phyloP scores from a whole-genome alignment of 202 grass and related monocot species.

The Setaria italica region DNA sequence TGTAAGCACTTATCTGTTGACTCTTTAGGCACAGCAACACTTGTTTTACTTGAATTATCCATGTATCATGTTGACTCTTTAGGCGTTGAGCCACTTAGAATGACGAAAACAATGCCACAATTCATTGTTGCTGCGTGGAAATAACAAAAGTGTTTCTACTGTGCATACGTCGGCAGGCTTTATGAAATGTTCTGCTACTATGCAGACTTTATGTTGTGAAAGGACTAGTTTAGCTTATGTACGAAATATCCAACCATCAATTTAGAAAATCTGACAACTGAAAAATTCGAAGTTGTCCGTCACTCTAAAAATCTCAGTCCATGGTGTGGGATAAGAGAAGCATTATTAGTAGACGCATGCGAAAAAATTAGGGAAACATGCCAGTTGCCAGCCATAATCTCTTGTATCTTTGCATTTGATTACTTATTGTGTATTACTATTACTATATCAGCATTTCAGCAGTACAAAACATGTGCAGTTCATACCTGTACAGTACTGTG shows the following conservation, averaged over 20 bases:
- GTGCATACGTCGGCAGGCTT: not conserved
- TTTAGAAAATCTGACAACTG: not conserved
- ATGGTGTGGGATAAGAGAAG: not conserved
- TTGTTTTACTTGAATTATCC: not conserved
- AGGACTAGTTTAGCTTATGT: not conserved
- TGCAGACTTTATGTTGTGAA: not conserved
- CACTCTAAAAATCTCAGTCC: too few relatives aligned
- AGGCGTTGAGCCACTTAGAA: not conserved
- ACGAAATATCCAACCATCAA: not conserved
- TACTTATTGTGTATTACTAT: too few relatives aligned
- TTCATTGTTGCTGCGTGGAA: not conserved
- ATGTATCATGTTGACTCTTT: not conserved
- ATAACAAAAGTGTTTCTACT: not conserved
- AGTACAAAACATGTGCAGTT: not conserved
- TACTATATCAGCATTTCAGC: not conserved
- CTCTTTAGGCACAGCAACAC: not conserved
- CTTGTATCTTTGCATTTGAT: too few relatives aligned
- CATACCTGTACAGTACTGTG: constrained; percentile 14
- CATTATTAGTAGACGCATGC: not conserved
- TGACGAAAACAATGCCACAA: not conserved
- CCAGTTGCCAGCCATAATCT: too few relatives aligned
- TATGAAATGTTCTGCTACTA: too few relatives aligned
- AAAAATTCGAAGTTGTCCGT: too few relatives aligned
- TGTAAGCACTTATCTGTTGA: not conserved
- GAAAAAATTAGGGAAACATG: too few relatives aligned